Base-by-base conservation (phyloP, 2,329 filamentous ascomycete species). In the Calonectria montana region DNA sequence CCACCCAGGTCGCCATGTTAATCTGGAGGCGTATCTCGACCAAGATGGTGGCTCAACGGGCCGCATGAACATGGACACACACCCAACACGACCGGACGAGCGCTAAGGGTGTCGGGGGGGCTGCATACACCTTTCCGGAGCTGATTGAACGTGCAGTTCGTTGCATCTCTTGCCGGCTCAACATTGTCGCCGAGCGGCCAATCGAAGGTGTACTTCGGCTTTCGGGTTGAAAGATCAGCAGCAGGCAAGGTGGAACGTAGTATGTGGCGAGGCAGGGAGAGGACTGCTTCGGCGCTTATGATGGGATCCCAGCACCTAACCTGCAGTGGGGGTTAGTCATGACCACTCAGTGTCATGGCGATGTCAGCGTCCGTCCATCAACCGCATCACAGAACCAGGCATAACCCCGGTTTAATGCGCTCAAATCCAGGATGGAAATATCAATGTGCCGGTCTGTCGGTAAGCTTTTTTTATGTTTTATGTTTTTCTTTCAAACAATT, bases 21-120 rank as follows among this genome's bases (percentile, higher is more conserved):
- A 29, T 57, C 50, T 55, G 21, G 18, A 13, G 50, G 21, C 50
- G 50, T 13, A 29, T 55, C 29, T 37, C 35, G n/a, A 21, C 31
- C 23, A 21, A 39, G 12, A 23, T 39, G 53, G 31, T 57, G 31
- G 53, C 31, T 57, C n/a, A 21, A 39, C 31, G 35, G 37, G 13
- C 35, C 39, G 55, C 65, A 68, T 62, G 65, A 62, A 35, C 41
- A 61, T n/a, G 12, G 29, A 43, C 37, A 25, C 27, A 47, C 23
- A 25, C n/a, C 45, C 29, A 41, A 35, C 25, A 65, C 48, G 13
- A 48, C 55, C 41, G 66, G 67, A 53, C 61, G 68, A 69, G 74
- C 69, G 62, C 57, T 65, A 48, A 69, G 70, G 67, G 71, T 66
- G 53, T 50, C 37, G 62, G 67, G 48, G 62, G 67, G 48, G 53